These are phyloP conservation scores for Penicillium paradoxum DNA, from an alignment of 495 filamentous ascomycete genomes.

Conservation along the genomic window DNA sequence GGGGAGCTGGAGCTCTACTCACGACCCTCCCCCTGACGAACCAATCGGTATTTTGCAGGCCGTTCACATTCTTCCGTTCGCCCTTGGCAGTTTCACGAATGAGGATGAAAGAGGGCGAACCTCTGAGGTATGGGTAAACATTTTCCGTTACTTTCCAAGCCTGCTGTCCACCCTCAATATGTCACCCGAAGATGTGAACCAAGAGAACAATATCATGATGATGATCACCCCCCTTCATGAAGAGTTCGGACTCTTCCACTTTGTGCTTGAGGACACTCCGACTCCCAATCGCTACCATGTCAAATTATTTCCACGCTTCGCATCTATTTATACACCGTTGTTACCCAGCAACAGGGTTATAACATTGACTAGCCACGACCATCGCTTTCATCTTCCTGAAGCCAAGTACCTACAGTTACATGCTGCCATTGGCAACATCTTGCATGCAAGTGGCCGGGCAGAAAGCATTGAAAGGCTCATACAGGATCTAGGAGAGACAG, in stretches of 20 bases:
- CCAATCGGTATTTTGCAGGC: not conserved
- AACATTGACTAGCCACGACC: not conserved
- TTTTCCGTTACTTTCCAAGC: not conserved
- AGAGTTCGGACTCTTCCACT: not conserved
- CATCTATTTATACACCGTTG: not conserved
- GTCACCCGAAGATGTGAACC: not conserved
- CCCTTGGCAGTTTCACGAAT: slow-evolving; percentile 2
- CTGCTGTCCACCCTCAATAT: not conserved
- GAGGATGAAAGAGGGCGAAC: not conserved
- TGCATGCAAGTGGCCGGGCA: not conserved
- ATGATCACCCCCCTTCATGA: not conserved
- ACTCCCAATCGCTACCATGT: not conserved
- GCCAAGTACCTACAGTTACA: not conserved
- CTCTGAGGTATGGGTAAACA: not conserved
- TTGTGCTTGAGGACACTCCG: not conserved
- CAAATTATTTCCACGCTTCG: not conserved
- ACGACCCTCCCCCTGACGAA: not conserved
- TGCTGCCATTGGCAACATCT: slow-evolving; percentile 3
- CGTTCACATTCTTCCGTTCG: slow-evolving; percentile 14
- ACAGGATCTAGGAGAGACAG: not conserved
- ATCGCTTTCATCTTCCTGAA: not conserved
- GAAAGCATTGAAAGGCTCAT: not conserved
- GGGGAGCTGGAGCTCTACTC: not conserved
- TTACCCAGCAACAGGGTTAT: not conserved
- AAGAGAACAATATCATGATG: not conserved